Evolutionary conservation across 1,139 yeast species (phyloP), one percentile per base, ranked within the genome.

Genomic region (Zygoascus sp.): DNA sequence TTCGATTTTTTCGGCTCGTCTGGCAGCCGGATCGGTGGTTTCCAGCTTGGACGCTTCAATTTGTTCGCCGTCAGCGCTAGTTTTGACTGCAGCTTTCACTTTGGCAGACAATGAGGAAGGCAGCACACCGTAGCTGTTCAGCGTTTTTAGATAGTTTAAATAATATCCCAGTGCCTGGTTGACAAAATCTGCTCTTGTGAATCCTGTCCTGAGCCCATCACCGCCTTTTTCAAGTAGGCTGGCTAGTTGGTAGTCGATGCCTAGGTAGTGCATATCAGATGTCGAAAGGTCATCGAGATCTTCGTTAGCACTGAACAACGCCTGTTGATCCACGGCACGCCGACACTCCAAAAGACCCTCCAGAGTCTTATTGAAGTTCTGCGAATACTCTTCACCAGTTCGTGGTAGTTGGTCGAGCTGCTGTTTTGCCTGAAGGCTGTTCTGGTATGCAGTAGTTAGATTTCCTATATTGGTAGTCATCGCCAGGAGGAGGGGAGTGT

Each of bases 1-100:
- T 20, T 77, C 83, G 50, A 90, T 87, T 63, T 89, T 90, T 46
- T 78, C 83, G 20, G 81, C 81, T 53, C 96, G 71, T 54, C 77
- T 74, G 22, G 68, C 62, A 16, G 76, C 73, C 0, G 94, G 79
- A 49, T 77, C 77, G 1, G 58, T 60, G 5, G 65, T 60, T 22
- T 64, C 58, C 5, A 75, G 45, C 41, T 65, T 34, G 40, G 52
- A 58, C 38, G 60, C 43, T 22, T 56, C 54, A n/a, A 46, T 44
- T 10, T 40, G 36, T 46, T 34, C 43, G 22, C 25, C 16, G 32
- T 51, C 42, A 30, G 50, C 20, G 20, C 36, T 37, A 21, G 32
- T 20, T 28, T 47, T 47, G 35, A 50, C 34, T 2, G 55, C 50
- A 19, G 42, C 47, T 20, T 48, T 46, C 15, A 58, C 41, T 23